phyloP scores from a whole-genome alignment of 176 grass and related monocot species.

The Oryza rufipogon region DNA sequence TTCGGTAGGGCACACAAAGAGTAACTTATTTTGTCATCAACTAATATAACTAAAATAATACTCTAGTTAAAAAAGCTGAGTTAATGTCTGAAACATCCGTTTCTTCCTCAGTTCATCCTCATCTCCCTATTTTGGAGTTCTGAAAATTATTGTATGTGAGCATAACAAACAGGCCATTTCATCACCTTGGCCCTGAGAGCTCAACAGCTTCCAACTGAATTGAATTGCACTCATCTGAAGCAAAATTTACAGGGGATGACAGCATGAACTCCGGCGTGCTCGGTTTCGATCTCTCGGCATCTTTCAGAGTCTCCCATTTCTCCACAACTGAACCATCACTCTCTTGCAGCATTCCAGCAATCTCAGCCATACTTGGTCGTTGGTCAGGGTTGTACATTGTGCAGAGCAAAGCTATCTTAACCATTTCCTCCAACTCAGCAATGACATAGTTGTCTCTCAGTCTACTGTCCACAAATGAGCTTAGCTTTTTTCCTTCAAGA shows the following conservation, averaged over 20 bases:
- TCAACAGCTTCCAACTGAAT: conserved; percentile 58
- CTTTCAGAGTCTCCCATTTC: conserved; percentile 70
- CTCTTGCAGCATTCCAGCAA: conserved; percentile 74
- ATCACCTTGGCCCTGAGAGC: conserved; percentile 87
- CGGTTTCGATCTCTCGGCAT: conserved; percentile 26
- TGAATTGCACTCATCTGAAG: conserved; percentile 41
- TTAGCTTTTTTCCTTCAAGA: conserved; percentile 59
- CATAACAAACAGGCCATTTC: neutral
- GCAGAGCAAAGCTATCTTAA: conserved; percentile 82
- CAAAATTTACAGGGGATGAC: conserved; percentile 24
- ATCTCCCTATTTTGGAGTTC: neutral
- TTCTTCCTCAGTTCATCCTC: neutral
- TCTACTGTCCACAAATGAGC: conserved; percentile 57
- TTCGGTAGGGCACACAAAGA: neutral
- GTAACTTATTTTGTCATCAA: neutral
- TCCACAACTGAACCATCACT: conserved; percentile 55
- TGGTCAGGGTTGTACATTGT: conserved; percentile 58
- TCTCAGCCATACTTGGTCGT: conserved; percentile 73
- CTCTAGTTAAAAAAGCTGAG: neutral
- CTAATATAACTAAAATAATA: neutral
- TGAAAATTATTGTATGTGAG: neutral
- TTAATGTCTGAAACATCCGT: neutral
- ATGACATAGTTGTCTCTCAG: conserved; percentile 48
- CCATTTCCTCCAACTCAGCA: conserved; percentile 66
- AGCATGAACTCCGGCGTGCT: conserved; percentile 13